A percentile compares a stretch with the other conserved stretches of the same genome.
These are phyloP conservation scores for Mycena albidolilacea DNA, from an alignment of 768 basidiomycete species.

Conservation along the genomic window DNA sequence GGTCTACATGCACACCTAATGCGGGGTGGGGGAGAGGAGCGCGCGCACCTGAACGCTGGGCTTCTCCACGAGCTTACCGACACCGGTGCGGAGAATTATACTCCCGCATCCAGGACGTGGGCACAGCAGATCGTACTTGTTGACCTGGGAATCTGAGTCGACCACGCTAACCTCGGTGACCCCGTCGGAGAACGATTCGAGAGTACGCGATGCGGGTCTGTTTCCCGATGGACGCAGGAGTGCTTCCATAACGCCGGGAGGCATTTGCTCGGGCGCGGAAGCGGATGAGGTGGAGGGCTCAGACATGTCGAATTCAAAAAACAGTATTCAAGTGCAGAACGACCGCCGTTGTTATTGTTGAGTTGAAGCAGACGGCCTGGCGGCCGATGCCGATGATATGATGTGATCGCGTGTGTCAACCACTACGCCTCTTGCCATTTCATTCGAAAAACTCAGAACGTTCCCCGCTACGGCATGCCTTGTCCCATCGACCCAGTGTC, in stretches of 20 bases:
- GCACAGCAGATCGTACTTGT: constrained; percentile 80
- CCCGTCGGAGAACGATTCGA: constrained; percentile 61
- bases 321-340: background rate
- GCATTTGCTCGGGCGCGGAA: constrained; percentile 36
- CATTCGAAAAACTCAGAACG: no score
- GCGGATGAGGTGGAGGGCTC: constrained; percentile 10
- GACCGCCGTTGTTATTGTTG: no score
- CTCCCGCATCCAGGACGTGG: constrained; percentile 78
- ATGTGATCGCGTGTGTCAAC: no score
- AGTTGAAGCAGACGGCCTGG: no score
- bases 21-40: no score
- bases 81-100: constrained; percentile 74
- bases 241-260: constrained; percentile 68
- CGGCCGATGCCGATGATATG: no score
- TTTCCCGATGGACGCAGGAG: constrained; percentile 56
- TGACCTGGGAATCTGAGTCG: constrained; percentile 49
- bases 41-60: constrained; percentile 69
- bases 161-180: constrained; percentile 57
- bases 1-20: constrained; percentile 42
- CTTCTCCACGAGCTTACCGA: constrained; percentile 70
- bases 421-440: no score
- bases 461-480: background rate
- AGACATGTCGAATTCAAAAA: background rate
- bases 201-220: constrained; percentile 53
- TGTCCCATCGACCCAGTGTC: background rate